Evolutionary conservation across 1,139 yeast genomes (phyloP).

Genomic region (Saccharomyces uvarum): DNA sequence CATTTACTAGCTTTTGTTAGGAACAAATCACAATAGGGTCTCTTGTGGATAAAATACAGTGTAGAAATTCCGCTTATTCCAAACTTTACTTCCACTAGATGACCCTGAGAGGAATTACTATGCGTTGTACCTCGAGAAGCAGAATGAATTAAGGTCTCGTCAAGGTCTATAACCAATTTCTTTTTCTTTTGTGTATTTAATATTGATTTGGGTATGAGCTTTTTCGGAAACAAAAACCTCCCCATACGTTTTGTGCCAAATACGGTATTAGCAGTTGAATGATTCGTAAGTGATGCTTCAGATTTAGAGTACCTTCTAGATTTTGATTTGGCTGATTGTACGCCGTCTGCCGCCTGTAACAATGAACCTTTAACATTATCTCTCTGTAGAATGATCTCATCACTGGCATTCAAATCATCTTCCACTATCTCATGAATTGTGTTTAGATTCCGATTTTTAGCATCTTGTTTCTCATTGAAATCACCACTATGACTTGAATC

Average conservation of each 20-base stretch:
- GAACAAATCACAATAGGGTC: constrained; percentile 87
- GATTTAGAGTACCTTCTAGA: neutral
- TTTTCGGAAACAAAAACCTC: constrained; percentile 40
- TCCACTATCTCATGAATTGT: constrained; percentile 14
- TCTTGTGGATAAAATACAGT: constrained; percentile 79
- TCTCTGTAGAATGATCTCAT: constrained; percentile 25
- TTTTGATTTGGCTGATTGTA: neutral
- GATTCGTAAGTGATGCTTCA: neutral
- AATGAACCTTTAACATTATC: constrained; percentile 29
- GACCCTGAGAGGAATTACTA: constrained; percentile 37
- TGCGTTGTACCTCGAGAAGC: constrained; percentile 58
- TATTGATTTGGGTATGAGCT: constrained; percentile 34
- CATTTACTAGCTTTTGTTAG: constrained; percentile 71
- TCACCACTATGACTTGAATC: constrained; percentile 7
- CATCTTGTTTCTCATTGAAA: constrained; percentile 5
- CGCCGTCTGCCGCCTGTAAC: constrained; percentile 4
- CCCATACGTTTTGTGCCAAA: constrained; percentile 30
- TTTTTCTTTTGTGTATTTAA: constrained; percentile 41
- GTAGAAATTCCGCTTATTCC: constrained; percentile 46
- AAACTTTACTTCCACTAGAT: constrained; percentile 79
- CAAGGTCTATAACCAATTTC: constrained; percentile 77
- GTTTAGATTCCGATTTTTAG: neutral
- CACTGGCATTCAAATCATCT: constrained; percentile 28
- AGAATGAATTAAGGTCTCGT: constrained; percentile 90
- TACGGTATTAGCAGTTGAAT: constrained; percentile 5